These are phyloP conservation scores for Psilocybe cyanescens DNA, from an alignment of 768 basidiomycete species.

Conservation along the genomic window DNA sequence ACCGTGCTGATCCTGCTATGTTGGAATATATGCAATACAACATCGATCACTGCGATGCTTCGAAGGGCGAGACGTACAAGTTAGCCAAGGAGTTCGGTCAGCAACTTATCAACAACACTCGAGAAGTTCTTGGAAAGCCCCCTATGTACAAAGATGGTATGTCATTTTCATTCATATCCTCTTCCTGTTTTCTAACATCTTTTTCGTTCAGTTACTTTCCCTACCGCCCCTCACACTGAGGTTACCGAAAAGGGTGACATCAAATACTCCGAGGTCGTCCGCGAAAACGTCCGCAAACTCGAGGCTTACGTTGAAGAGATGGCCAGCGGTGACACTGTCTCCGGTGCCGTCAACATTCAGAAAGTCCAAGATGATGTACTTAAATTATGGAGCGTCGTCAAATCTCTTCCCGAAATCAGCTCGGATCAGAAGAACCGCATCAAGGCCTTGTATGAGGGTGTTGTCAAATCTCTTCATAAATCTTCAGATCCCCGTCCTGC, in stretches of 20 bases:
- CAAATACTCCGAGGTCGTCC: constrained; percentile 91
- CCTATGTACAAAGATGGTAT: constrained; percentile 95
- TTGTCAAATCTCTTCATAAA: constrained; percentile 90
- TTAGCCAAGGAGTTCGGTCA: constrained; percentile 98
- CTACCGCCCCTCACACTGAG: constrained; percentile 95
- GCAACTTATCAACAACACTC: constrained; percentile 92
- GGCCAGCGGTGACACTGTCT: constrained; percentile 91
- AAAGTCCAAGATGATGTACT: constrained; percentile 98
- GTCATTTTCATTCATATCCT: constrained; percentile 28
- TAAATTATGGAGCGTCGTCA: constrained; percentile 97
- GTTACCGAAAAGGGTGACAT: constrained; percentile 95
- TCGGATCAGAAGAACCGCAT: constrained; percentile 96
- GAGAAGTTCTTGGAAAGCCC: constrained; percentile 79
- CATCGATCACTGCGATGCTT: constrained; percentile 81
- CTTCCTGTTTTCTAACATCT: constrained; percentile 11
- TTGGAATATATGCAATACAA: constrained; percentile 95
- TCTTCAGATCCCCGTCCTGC: constrained; percentile 63
- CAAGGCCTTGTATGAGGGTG: constrained; percentile 94
- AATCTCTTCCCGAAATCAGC: constrained; percentile 95
- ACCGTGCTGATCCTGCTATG: constrained; percentile 93
- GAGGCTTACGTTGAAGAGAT: constrained; percentile 99
- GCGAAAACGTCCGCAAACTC: constrained; percentile 95
- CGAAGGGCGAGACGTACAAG: constrained; percentile 87
- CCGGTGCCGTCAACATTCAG: constrained; percentile 87
- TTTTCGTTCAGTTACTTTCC: constrained; percentile 81